Percentiles rank a stretch among this genome's conserved stretches.
These are phyloP conservation scores for Cladosporium sp. DNA, from an alignment of 2,329 filamentous ascomycete species.

Conservation along the genomic window DNA sequence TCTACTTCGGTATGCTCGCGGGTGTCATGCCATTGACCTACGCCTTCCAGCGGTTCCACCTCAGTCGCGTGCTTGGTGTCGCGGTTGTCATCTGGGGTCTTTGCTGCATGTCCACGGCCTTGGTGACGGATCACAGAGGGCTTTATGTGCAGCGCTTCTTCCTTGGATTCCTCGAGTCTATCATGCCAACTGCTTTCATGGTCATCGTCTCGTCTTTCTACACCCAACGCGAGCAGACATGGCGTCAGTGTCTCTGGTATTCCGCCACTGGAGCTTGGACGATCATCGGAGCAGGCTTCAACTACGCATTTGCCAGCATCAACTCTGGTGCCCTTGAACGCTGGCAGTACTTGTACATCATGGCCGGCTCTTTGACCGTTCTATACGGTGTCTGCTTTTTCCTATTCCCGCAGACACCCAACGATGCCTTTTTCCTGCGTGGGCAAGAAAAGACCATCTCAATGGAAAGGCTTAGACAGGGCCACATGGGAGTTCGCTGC, in stretches of 20 bases:
- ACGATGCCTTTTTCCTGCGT: constrained; percentile 48
- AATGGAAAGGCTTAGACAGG: constrained; percentile 49
- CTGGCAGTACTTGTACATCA: constrained; percentile 36
- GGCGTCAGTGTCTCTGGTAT: constrained; percentile 28
- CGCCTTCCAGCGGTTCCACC: constrained; percentile 61
- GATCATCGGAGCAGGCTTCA: constrained; percentile 44
- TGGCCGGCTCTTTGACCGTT: constrained; percentile 46
- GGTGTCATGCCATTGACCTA: constrained; percentile 72
- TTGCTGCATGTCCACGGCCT: constrained; percentile 57
- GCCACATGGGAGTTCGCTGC: constrained; percentile 56
- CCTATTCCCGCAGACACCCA: constrained; percentile 54
- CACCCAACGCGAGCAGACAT: constrained; percentile 37
- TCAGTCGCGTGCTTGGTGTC: constrained; percentile 58
- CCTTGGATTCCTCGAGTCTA: constrained; percentile 52
- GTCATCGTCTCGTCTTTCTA: constrained; percentile 44
- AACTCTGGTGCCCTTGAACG: constrained; percentile 30
- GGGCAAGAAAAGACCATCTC: constrained; percentile 48
- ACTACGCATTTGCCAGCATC: constrained; percentile 44
- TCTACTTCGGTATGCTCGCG: constrained; percentile 75
- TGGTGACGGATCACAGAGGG: constrained; percentile 27
- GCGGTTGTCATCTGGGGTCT: constrained; percentile 62
- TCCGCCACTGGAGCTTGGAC: constrained; percentile 25
- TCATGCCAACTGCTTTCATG: constrained; percentile 55
- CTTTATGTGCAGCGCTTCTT: constrained; percentile 49
- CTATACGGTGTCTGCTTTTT: constrained; percentile 57